These are phyloP conservation scores for Quercus lobata DNA, from an alignment of 331 rosid genomes.

Conservation along the genomic window DNA sequence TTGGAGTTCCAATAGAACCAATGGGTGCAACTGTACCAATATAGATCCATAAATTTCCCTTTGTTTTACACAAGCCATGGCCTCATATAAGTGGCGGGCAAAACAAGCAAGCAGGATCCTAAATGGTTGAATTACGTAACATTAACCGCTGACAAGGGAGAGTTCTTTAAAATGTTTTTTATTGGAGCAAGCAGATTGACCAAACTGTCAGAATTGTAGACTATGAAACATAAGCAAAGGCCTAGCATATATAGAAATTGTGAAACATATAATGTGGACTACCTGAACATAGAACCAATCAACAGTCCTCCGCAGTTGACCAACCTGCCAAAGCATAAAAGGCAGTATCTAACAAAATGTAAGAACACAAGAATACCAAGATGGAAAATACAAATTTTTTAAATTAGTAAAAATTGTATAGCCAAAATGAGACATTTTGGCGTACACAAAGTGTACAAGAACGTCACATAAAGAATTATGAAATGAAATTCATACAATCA, in stretches of 20 bases:
- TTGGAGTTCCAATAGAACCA: neutral
- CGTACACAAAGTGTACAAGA: too few species aligned
- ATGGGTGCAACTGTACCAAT: neutral
- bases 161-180: neutral
- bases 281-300: constrained; percentile 83
- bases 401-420: too few species aligned
- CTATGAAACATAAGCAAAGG: neutral
- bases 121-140: neutral
- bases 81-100: neutral
- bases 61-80: neutral
- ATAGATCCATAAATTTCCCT: neutral
- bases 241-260: neutral
- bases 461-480: too few species aligned
- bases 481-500: too few species aligned
- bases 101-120: neutral
- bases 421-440: too few species aligned
- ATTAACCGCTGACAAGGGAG: neutral
- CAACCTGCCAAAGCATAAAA: constrained; percentile 54
- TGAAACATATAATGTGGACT: neutral
- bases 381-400: neutral
- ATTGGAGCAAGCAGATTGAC: neutral
- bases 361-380: neutral
- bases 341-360: neutral
- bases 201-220: neutral
- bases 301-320: constrained; percentile 76